Evolutionary conservation across 345 rosid genomes (phyloP), one percentile per base, ranked within the genome.

Genomic region (Citrus maxima): DNA sequence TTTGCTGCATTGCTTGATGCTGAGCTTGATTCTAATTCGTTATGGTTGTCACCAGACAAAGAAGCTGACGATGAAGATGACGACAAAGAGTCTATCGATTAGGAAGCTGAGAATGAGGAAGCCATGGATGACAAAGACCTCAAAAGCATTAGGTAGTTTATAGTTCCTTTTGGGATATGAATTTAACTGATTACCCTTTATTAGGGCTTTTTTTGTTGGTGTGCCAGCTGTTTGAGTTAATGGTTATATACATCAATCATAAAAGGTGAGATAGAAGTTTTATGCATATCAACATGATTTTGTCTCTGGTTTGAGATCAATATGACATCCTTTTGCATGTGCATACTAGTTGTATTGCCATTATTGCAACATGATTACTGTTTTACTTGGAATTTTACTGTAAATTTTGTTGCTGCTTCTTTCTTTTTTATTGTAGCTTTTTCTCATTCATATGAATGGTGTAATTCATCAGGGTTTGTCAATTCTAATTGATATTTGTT

Each of bases 1-100:
- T 88, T 93, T 30, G 98, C 95, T 2, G 91, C 94, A 10, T 85
- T 77, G 55, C 89, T 93, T 27, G 97, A 93, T 74, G 77, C 83
- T 1, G 89, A 91, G 80, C 74, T 93, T 27, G 92, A 85, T 24
- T 46, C 82, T 7, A 67, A 65, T 64, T 84, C 90, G 60, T 78
- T 85, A 2, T 84, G 70, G 10, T 90, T 93, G 0, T 81, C 87
- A 0, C 79, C 83, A 0, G 83, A 46, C 22, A 91, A 84, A 70
- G 87, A 78, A 40, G 75, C 54, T 21, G 88, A 82, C 13, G 72
- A 28, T 14, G 83, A 73, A 3, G 83, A 24, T 10, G 51, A 42
- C 16, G 4, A 42, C 9, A 90, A 86, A 70, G 86, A 78, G 42
- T 72, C 61, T 16, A 87, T 82, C 13, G 74, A 68, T 4, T 79